phyloP scores from a whole-genome alignment of 208 protist genomes.

The Tetramitus jugosus region DNA sequence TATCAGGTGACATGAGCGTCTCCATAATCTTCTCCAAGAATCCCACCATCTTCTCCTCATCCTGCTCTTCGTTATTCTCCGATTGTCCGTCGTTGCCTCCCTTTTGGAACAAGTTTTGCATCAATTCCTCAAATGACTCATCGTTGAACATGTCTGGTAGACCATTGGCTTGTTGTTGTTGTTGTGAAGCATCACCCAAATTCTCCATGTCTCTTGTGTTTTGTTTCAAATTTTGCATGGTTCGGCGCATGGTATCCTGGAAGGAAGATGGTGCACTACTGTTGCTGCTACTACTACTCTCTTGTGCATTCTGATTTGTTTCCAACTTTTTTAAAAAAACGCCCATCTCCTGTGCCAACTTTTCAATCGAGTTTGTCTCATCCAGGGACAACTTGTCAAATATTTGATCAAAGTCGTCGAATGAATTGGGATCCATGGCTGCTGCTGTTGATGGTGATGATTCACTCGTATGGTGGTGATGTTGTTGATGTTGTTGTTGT shows the following conservation, averaged over 20 bases:
- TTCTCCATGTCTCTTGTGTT: neutral
- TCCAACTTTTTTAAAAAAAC: constrained; percentile 3
- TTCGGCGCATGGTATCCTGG: neutral
- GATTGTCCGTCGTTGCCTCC: too few relatives aligned
- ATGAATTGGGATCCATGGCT: neutral
- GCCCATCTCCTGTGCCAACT: neutral
- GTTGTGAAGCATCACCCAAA: neutral
- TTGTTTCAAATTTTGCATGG: neutral
- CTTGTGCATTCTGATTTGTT: neutral
- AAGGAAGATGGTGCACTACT: neutral
- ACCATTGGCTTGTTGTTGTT: neutral
- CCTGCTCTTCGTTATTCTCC: neutral
- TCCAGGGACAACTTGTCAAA: neutral
- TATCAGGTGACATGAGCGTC: constrained; percentile 2
- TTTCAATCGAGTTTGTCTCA: neutral
- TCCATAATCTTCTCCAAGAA: constrained; percentile 16
- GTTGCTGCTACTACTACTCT: too few relatives aligned
- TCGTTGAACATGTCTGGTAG: neutral
- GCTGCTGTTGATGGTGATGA: neutral
- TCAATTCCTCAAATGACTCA: neutral
- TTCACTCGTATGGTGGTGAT: neutral
- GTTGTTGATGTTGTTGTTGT: neutral
- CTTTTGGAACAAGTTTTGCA: neutral
- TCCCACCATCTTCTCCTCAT: neutral
- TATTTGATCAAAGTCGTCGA: constrained; percentile 11